Base-by-base conservation (phyloP, 2,329 filamentous ascomycete species). In the Hypomyces perniciosus region DNA sequence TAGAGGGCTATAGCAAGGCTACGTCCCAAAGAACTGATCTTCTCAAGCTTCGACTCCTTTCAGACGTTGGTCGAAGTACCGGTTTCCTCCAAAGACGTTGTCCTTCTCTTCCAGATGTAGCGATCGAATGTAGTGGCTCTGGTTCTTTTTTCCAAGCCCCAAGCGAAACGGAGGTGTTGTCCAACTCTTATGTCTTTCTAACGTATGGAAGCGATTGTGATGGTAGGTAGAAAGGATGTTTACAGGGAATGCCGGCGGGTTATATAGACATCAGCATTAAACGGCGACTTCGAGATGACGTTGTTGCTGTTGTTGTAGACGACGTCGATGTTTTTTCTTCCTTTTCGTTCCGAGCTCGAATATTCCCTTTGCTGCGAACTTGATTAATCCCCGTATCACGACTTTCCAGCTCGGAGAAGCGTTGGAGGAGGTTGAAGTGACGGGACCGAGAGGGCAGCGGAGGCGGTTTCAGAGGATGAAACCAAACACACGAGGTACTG, bases 401-500 rank as follows among this genome's bases (percentile, higher is more conserved):
- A 34, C 12, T 33, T 41, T 44, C 42, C 42, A 44, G 31, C 28
- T 44, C 42, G 42, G 35, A 40, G 12, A 30, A 48, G 38, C n/a
- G 8, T 26, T 28, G 40, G 12, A 28, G 34, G 28, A 35, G 44
- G 42, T 39, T 41, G 53, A 47, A 44, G 52, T 43, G 35, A 52
- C 37, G 44, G 46, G 30, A 49, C 13, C 13, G 46, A 37, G 39
- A 38, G 51, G 51, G 48, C 50, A 44, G 54, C 54, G 54, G 48
- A 47, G 34, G 53, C 51, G 50, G 66, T 63, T 62, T 62, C 63
- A 68, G 62, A 63, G 62, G 67, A 67, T 66, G 68, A 70, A 71
- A 72, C 72, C 67, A 69, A 69, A 71, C 74, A 74, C 73, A 70
- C 69, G 72, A 75, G 73, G 72, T 68, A 74, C 68, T 68, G 65